phyloP scores from a whole-genome alignment of 176 grass and related monocot species.

The Triticum timopheevii region DNA sequence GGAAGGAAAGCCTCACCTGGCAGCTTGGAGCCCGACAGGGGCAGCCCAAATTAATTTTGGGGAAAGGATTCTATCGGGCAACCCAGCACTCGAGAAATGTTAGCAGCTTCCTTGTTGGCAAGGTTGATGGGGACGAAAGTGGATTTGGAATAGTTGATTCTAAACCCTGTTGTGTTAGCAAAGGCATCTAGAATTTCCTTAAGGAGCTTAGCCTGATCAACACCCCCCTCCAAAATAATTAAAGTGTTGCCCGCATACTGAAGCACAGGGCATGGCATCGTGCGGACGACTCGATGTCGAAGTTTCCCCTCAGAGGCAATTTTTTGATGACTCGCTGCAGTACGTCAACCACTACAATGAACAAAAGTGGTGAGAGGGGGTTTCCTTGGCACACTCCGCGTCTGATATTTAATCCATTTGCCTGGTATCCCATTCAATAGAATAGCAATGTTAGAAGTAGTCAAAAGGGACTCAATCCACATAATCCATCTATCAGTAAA shows the following conservation, averaged over 20 bases:
- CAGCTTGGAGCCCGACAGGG: neutral
- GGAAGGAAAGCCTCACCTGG: neutral
- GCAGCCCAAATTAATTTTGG: neutral
- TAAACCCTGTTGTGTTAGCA: neutral
- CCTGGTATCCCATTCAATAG: neutral
- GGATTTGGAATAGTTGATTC: neutral
- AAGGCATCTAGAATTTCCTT: neutral
- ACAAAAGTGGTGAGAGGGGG: neutral
- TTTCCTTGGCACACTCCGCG: neutral
- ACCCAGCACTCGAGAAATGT: too few species aligned
- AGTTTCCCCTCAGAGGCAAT: neutral
- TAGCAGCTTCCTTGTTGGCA: neutral
- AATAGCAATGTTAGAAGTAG: neutral
- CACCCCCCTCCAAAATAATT: neutral
- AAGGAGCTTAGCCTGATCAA: neutral
- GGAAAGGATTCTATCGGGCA: neutral
- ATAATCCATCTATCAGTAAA: neutral
- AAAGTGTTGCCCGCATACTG: neutral
- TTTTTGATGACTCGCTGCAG: neutral
- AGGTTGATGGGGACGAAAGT: neutral
- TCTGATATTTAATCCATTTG: neutral
- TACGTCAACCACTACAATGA: neutral
- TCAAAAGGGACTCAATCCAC: neutral
- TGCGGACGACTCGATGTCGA: neutral
- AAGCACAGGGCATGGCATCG: neutral